Conservation (phyloP, 345 rosid genomes). For the Eucalyptus grandis region DNA sequence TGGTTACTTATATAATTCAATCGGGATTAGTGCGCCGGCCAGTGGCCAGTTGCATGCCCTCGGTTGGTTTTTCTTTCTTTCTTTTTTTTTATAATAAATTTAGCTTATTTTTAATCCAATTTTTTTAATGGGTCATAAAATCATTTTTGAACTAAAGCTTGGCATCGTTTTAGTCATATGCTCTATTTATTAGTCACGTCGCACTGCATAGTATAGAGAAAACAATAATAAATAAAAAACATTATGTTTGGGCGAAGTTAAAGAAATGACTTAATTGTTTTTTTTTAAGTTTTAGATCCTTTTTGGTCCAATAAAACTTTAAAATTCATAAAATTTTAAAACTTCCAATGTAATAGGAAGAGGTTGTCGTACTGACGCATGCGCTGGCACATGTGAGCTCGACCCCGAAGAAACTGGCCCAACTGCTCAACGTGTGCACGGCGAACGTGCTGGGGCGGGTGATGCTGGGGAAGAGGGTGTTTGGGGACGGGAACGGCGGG, state of each 20-base stretch:
- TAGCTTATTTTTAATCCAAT: too few species aligned
- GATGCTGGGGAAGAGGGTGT: neutral
- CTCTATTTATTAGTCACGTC: neutral
- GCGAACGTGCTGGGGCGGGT: neutral
- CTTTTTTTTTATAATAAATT: too few species aligned
- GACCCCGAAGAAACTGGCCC: neutral
- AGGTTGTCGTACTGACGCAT: conserved; percentile 29
- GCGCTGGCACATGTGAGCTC: conserved; percentile 21
- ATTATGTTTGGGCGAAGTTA: too few species aligned
- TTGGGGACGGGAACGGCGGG: neutral
- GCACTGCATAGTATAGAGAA: too few species aligned
- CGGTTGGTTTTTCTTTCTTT: too few species aligned
- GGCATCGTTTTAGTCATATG: neutral
- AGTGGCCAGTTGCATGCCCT: neutral
- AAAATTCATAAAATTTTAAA: too few species aligned
- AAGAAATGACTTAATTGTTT: too few species aligned
- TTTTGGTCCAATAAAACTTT: too few species aligned
- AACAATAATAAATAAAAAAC: too few species aligned
- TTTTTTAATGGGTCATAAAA: neutral
- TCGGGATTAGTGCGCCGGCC: neutral
- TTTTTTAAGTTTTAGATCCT: too few species aligned
- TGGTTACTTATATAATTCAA: neutral
- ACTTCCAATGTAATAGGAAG: conserved; percentile 20
- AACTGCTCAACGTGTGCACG: neutral
- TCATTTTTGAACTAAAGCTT: neutral